Evolutionary conservation across 208 protist genomes (phyloP).

Genomic region (Leishmania amazonensis): DNA sequence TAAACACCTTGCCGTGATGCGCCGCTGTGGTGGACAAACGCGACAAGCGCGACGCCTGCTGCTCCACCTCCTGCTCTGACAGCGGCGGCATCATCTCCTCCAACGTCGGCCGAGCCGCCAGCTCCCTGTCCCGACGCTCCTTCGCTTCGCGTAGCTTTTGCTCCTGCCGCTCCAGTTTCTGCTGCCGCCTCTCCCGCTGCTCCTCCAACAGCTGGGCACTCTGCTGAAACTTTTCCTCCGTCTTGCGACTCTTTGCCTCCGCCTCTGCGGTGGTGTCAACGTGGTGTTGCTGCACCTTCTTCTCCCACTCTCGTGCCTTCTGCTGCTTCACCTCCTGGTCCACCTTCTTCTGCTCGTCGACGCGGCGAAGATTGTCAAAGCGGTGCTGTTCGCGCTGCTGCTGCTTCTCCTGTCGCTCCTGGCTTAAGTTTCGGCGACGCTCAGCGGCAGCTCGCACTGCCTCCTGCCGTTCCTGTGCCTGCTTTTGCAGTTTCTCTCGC

Average conservation of each 20-base stretch:
- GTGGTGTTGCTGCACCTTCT: slow-evolving; percentile 64
- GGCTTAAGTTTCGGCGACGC: slow-evolving; percentile 66
- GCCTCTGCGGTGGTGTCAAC: slow-evolving; percentile 40
- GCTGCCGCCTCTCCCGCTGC: slow-evolving; percentile 65
- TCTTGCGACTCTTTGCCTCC: slow-evolving; percentile 44
- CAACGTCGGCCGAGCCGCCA: slow-evolving; percentile 22
- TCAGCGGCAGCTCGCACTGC: slow-evolving; percentile 76
- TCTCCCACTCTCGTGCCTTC: slow-evolving; percentile 69
- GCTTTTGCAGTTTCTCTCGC: slow-evolving; percentile 64
- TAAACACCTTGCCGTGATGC: slow-evolving; percentile 65
- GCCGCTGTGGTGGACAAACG: slow-evolving; percentile 42
- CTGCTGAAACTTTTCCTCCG: slow-evolving; percentile 67
- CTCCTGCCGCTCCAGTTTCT: slow-evolving; percentile 71
- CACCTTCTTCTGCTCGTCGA: slow-evolving; percentile 78
- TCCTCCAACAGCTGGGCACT: slow-evolving; percentile 71
- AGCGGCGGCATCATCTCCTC: slow-evolving; percentile 58
- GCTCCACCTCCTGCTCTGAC: slow-evolving; percentile 61
- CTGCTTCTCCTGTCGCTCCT: slow-evolving; percentile 73
- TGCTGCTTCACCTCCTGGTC: slow-evolving; percentile 57
- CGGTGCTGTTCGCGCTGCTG: slow-evolving; percentile 70
- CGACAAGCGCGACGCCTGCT: slow-evolving; percentile 49
- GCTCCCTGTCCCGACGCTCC: slow-evolving; percentile 36
- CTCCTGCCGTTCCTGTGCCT: slow-evolving; percentile 70
- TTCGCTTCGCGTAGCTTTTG: slow-evolving; percentile 50
- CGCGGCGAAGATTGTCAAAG: slow-evolving; percentile 41